A percentile compares a stretch with the other conserved stretches of the same genome.
phyloP scores from a whole-genome alignment of 805 yeast genomes.

The Candida silvatica region DNA sequence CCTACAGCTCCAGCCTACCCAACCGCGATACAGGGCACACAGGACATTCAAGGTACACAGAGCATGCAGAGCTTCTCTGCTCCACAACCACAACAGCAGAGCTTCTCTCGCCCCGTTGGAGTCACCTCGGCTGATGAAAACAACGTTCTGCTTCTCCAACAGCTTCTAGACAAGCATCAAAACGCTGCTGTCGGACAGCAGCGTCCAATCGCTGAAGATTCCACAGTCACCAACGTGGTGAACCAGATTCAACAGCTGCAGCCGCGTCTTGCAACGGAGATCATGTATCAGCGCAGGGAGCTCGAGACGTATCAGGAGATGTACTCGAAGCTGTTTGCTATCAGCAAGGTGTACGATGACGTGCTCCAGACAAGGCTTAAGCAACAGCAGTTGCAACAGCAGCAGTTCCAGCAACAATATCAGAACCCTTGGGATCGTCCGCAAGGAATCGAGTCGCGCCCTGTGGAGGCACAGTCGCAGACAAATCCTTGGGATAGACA shows the following conservation, averaged over 20 bases:
- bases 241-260: constrained; percentile 50
- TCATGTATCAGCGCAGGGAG: constrained; percentile 48
- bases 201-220: constrained; percentile 32
- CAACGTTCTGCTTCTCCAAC: constrained; percentile 57
- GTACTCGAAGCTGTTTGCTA: constrained; percentile 71
- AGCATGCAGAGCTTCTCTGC: background rate
- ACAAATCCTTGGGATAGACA: too few relatives aligned
- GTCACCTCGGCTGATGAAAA: constrained; percentile 61
- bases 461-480: too few relatives aligned
- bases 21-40: too few relatives aligned
- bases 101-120: too few relatives aligned
- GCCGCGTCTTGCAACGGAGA: constrained; percentile 59
- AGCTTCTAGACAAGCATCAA: constrained; percentile 48
- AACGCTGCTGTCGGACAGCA: constrained; percentile 29
- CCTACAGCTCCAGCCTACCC: background rate
- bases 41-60: too few relatives aligned
- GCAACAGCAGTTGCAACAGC: constrained; percentile 13
- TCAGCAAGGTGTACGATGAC: constrained; percentile 68
- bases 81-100: constrained; percentile 19
- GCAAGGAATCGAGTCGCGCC: background rate
- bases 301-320: constrained; percentile 62
- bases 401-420: background rate
- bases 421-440: background rate
- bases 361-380: constrained; percentile 50
- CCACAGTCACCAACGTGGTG: constrained; percentile 48